Percentiles rank a stretch among this genome's conserved stretches.
Evolutionary conservation across 805 yeast genomes (phyloP).

Genomic region (Kodamaea nitidulidarum): DNA sequence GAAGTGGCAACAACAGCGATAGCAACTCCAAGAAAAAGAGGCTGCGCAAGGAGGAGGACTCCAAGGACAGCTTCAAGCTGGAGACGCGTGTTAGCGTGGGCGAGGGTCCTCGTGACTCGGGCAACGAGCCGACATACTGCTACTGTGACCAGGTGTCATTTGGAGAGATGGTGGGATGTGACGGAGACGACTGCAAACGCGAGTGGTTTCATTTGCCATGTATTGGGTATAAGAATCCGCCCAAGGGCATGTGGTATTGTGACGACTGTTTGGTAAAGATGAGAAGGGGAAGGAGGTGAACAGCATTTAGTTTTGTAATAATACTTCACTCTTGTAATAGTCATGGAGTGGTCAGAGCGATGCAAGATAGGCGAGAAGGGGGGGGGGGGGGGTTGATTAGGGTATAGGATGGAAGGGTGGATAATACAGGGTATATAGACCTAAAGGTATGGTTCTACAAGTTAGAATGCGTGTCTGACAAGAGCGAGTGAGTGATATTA

Average conservation of each 20-base stretch:
- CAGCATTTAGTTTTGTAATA: too few species aligned
- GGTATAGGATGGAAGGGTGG: too few species aligned
- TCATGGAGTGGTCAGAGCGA: too few species aligned
- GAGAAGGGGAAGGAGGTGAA: constrained; percentile 14
- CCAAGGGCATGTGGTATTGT: constrained; percentile 55
- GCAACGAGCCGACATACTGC: constrained; percentile 79
- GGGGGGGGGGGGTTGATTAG: too few species aligned
- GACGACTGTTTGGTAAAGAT: constrained; percentile 38
- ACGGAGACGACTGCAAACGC: constrained; percentile 83
- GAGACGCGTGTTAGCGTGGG: constrained; percentile 8
- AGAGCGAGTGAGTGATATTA: too few species aligned
- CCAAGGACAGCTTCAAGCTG: constrained; percentile 8
- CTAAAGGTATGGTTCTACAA: too few species aligned
- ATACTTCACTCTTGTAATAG: too few species aligned
- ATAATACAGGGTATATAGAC: too few species aligned
- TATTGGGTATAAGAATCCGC: constrained; percentile 79
- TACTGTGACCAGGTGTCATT: constrained; percentile 95
- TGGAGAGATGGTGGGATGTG: constrained; percentile 99
- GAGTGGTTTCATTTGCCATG: constrained; percentile 98
- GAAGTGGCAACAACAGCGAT: constrained; percentile 4
- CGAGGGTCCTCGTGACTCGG: constrained; percentile 7
- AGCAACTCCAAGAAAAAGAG: constrained; percentile 15
- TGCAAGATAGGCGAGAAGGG: too few species aligned
- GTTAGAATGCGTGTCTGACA: too few species aligned
- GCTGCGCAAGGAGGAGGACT: constrained; percentile 15